Evolutionary conservation across 2,329 filamentous ascomycete genomes (phyloP), one percentile per base, ranked within the genome.

Genomic region (Colletotrichum spinosum): DNA sequence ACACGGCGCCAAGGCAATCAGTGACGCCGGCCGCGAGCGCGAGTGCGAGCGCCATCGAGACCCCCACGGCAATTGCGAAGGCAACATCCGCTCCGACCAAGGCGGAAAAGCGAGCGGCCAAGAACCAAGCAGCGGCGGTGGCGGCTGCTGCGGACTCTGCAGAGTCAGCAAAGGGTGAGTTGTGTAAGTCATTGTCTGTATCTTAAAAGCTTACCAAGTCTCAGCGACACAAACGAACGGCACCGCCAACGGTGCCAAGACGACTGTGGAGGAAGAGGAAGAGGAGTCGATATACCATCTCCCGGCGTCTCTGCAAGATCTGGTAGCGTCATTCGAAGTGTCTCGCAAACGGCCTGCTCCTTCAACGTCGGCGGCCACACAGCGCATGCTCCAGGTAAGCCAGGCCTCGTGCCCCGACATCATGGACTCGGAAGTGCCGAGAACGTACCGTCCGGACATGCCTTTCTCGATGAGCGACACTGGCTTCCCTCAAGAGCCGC

Each of bases 231-330:
- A 83, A 71, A 75, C 83, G 4, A 89, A 88, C 74, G 82, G 86
- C 53, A 72, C 79, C 49, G 71, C 81, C 11, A 88, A 88, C 69
- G 85, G 84, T 11, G 76, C 82, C 72, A 86, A 84, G 73, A 70
- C 78, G 7, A 75, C 76, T 54, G 87, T 90, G 56, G 75, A 80
- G 35, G 76, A 78, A 25, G 25, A 25, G 38, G 83, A 86, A 70
- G 90, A 93, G 66, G 92, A 97, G 78, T 96, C 92, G 11, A 91
- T 97, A 71, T 99, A 95, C 77, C 94, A 98, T 76, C 86, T 99
- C 42, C 96, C 96, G 4, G 88, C 94, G 7, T 93, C 92, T 37
- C 81, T 99, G 58, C 92, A 94, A 73, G 96, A 99, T 75, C 84
- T 99, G 39, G 88, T 98, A 15, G 93, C 97, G 64, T 94, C 94